Evolutionary conservation across 2,329 filamentous ascomycete genomes (phyloP).

Genomic region (Aspergillus uvarum): DNA sequence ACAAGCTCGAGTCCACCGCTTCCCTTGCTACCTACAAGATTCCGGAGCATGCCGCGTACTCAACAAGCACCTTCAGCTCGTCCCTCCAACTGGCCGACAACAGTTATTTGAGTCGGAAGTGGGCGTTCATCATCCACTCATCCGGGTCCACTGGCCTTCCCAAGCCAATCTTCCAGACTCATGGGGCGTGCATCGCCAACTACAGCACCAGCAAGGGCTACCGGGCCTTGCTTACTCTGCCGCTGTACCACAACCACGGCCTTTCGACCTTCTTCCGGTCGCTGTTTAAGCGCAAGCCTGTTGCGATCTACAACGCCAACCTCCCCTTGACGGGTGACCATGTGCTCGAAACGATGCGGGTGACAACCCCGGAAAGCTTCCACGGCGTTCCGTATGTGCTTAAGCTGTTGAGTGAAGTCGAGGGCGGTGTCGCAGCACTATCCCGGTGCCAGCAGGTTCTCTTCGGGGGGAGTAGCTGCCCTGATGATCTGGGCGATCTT

Average conservation of each 20-base stretch:
- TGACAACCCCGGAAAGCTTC: constrained; percentile 38
- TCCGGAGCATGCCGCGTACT: constrained; percentile 3
- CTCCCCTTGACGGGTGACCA: constrained; percentile 55
- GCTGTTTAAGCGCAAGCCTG: constrained; percentile 51
- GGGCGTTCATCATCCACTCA: constrained; percentile 48
- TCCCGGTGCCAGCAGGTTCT: constrained; percentile 52
- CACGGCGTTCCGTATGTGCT: constrained; percentile 64
- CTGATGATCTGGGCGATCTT: constrained; percentile 58
- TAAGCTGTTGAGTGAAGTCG: constrained; percentile 60
- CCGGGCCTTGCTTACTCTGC: constrained; percentile 54
- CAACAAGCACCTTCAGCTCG: constrained; percentile 14
- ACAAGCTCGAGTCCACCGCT: background rate
- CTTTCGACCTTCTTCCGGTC: constrained; percentile 55
- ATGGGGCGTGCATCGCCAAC: constrained; percentile 52
- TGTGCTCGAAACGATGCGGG: constrained; percentile 37
- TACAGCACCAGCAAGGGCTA: constrained; percentile 46
- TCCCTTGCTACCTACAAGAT: background rate
- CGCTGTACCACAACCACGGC: constrained; percentile 60
- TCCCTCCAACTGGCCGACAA: constrained; percentile 17
- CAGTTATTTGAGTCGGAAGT: constrained; percentile 30
- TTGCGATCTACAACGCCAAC: constrained; percentile 55
- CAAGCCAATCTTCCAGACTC: constrained; percentile 61
- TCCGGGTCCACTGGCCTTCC: constrained; percentile 61
- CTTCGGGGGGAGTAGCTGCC: constrained; percentile 58
- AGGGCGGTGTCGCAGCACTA: constrained; percentile 53